Conservation (phyloP, 164 flowering plant species). For the Pachysandra terminalis region DNA sequence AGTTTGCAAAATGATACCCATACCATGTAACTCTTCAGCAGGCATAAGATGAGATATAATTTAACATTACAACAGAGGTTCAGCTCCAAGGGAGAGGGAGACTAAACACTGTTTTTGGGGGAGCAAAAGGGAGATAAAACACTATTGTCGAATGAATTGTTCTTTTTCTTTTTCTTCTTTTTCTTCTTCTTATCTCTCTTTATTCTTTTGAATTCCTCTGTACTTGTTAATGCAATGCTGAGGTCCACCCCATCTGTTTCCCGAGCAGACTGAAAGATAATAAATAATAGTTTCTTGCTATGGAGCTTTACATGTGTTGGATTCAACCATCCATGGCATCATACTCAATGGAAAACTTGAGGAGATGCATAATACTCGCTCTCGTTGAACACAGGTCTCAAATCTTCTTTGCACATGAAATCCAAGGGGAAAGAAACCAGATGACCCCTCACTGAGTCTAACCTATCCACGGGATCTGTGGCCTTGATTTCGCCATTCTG, state of each 20-base stretch:
- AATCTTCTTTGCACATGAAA: conserved; percentile 86
- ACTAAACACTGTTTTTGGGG: too few relatives aligned
- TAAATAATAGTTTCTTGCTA: neutral
- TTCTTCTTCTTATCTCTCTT: neutral
- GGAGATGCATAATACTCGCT: conserved; percentile 89
- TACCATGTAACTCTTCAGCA: too few relatives aligned
- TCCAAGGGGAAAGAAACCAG: conserved; percentile 92
- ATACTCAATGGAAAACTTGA: conserved; percentile 73
- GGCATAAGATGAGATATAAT: too few relatives aligned
- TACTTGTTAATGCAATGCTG: neutral
- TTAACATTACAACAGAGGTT: too few relatives aligned
- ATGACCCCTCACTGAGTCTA: conserved; percentile 68
- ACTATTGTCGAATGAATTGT: too few relatives aligned
- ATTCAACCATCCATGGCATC: neutral
- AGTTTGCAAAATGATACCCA: too few relatives aligned
- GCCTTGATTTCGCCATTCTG: conserved; percentile 58
- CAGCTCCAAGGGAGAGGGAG: too few relatives aligned
- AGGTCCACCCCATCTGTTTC: neutral
- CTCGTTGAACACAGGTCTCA: conserved; percentile 94
- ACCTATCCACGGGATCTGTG: conserved; percentile 70
- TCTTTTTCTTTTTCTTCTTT: neutral
- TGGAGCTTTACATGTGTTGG: neutral
- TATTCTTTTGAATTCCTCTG: neutral
- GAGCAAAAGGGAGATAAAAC: too few relatives aligned
- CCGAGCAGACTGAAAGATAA: neutral